Base-by-base conservation (phyloP, 495 filamentous ascomycete genomes). In the Pseudoneurospora amorphoporcata region DNA sequence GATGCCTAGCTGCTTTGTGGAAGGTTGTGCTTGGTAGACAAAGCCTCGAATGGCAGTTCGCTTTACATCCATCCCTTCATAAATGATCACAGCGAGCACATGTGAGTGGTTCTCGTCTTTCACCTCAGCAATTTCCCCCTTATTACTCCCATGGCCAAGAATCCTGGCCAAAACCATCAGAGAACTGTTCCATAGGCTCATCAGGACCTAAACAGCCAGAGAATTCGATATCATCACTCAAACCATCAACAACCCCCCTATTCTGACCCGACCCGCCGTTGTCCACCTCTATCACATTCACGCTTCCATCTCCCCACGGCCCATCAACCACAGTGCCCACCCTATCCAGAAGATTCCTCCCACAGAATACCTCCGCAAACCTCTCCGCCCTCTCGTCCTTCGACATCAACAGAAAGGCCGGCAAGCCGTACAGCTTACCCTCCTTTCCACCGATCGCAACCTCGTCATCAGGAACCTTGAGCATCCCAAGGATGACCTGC, bases 401-500 rank as follows among this genome's bases (percentile, higher is more conserved):
- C 0, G 79, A 72, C 90, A 92, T 91, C 70, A 80, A 76, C n/a
- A 92, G 78, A 73, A 92, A 89, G 3, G 78, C 80, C 9, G 84
- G 80, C 69, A 92, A 74, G 8, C 90, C 89, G 76, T 82, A 76
- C 39, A 70, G 79, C 8, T 75, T 53, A 14, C 61, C 75, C 1
- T 75, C 68, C 8, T 39, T 72, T 8, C 53, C 72, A 19, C 74
- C 74, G 35, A 73, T 71, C 3, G 76, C 75, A 5, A 41, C 14
- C 23, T 73, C 58, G 3, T 73, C 77, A n/a, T 76, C 79, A 8
- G 82, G 81, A 2, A 77, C 75, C 73, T 85, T 87, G 12, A 91
- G 72, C 47, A 78, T 79, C 16, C 82, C 82, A 32, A 95, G 81
- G 0, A 95, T 81, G 17, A 84, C 86, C 76, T 95, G 92, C 29